These are phyloP conservation scores for Nakataea oryzae DNA, from an alignment of 2,329 filamentous ascomycete species.

Conservation along the genomic window DNA sequence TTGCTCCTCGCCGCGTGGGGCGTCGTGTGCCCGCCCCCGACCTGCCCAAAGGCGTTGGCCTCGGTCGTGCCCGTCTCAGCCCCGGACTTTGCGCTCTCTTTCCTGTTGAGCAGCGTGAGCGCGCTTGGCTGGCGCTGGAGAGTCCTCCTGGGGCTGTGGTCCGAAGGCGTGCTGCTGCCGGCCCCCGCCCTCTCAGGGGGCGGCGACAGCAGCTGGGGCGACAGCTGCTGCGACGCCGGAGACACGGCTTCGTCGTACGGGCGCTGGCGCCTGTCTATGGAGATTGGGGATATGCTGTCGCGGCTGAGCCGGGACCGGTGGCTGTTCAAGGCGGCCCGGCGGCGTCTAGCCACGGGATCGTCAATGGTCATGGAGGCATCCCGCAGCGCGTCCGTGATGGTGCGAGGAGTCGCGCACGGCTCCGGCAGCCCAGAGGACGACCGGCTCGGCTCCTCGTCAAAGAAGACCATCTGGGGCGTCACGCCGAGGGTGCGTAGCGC, in stretches of 20 bases:
- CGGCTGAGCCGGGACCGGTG: conserved; percentile 34
- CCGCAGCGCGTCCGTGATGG: conserved; percentile 80
- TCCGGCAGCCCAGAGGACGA: conserved; percentile 21
- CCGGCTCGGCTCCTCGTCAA: conserved; percentile 62
- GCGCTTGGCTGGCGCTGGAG: conserved; percentile 51
- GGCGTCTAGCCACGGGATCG: conserved; percentile 46
- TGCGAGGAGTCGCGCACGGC: conserved; percentile 36
- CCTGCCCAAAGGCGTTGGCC: conserved; percentile 47
- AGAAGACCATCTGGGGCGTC: conserved; percentile 81
- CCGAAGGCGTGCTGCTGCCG: conserved; percentile 9
- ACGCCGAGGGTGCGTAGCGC: conserved; percentile 66
- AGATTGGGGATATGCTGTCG: conserved; percentile 25
- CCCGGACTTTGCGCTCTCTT: conserved; percentile 45
- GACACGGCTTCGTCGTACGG: conserved; percentile 17
- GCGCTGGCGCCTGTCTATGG: conserved; percentile 21
- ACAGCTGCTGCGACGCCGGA: conserved; percentile 14
- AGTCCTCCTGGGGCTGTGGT: conserved; percentile 27
- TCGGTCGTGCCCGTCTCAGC: conserved; percentile 50
- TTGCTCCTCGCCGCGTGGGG: conserved; percentile 8
- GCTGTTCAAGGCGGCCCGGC: conserved; percentile 38
- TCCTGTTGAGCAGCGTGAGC: conserved; percentile 46
- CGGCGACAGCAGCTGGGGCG: conserved; percentile 9
- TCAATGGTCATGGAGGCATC: conserved; percentile 88
- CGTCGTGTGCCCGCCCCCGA: conserved; percentile 40
- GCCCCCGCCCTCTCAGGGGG: conserved; percentile 19